Evolutionary conservation across 1,284 basidiomycete species (phyloP).

Genomic region (Ceratobasidium sp.): DNA sequence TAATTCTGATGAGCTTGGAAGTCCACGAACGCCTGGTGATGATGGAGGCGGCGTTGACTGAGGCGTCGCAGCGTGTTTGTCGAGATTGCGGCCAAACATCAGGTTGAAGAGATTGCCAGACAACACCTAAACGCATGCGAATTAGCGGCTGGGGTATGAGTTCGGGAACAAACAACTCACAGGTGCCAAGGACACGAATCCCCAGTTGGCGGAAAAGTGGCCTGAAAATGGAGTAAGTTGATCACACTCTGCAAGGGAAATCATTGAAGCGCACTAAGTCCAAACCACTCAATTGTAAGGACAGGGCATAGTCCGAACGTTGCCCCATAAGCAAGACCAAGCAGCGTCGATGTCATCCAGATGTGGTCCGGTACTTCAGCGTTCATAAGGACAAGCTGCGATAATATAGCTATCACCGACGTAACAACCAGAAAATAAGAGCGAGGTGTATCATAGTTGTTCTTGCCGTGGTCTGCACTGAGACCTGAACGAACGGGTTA

Average conservation of each 20-base stretch:
- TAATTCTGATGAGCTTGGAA: conserved; percentile 35
- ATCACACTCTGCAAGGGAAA: conserved; percentile 12
- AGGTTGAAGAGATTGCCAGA: conserved; percentile 88
- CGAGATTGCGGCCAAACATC: conserved; percentile 82
- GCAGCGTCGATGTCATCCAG: conserved; percentile 78
- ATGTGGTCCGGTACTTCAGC: conserved; percentile 71
- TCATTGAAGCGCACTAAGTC: conserved; percentile 64
- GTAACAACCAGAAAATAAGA: conserved; percentile 78
- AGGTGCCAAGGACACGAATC: conserved; percentile 79
- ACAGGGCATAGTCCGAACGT: conserved; percentile 82
- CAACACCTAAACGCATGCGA: conserved; percentile 51
- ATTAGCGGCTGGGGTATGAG: not conserved
- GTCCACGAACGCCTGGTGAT: conserved; percentile 9
- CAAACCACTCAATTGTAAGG: conserved; percentile 87
- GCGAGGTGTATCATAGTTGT: conserved; percentile 68
- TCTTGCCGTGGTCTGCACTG: conserved; percentile 77
- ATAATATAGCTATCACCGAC: conserved; percentile 71
- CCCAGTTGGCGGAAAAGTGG: conserved; percentile 88
- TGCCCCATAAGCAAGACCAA: conserved; percentile 81
- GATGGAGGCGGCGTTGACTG: conserved; percentile 7
- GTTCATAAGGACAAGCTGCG: conserved; percentile 69
- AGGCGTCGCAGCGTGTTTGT: conserved; percentile 65
- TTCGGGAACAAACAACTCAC: conserved; percentile 53
- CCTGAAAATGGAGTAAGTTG: conserved; percentile 53
- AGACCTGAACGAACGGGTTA: conserved; percentile 60